phyloP scores from a whole-genome alignment of 2,329 filamentous ascomycete genomes.

The Claviceps cyperi region DNA sequence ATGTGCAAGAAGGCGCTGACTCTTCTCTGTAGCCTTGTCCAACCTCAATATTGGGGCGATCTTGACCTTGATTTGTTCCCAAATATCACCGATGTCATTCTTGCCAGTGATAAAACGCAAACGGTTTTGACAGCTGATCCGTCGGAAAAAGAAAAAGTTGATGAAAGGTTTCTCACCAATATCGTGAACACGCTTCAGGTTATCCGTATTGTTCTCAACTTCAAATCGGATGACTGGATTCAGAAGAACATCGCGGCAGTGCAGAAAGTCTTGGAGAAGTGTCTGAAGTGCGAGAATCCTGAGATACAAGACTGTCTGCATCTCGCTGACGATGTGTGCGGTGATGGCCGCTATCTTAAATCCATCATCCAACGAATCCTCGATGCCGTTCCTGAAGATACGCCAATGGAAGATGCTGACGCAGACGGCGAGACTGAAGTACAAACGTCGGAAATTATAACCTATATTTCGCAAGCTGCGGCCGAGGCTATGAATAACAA shows the following conservation, averaged over 20 bases:
- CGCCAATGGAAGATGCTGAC: conserved; percentile 57
- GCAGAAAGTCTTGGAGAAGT: conserved; percentile 82
- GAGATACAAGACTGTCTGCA: conserved; percentile 92
- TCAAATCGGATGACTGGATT: conserved; percentile 85
- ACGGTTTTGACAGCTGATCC: conserved; percentile 44
- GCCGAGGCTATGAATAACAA: conserved; percentile 72
- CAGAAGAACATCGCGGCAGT: conserved; percentile 60
- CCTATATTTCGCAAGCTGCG: conserved; percentile 70
- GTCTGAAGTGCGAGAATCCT: conserved; percentile 71
- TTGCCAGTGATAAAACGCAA: conserved; percentile 65
- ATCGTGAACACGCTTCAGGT: conserved; percentile 93
- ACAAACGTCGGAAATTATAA: conserved; percentile 74
- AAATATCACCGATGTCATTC: conserved; percentile 74
- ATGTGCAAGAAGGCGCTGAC: conserved; percentile 75
- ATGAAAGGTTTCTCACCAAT: conserved; percentile 70
- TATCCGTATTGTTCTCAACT: conserved; percentile 74
- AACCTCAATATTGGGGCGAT: conserved; percentile 81
- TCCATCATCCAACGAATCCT: conserved; percentile 71
- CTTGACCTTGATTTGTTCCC: conserved; percentile 83
- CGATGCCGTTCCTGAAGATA: conserved; percentile 71
- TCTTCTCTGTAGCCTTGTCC: conserved; percentile 70
- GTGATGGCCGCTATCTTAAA: conserved; percentile 55
- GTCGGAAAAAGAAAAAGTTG: conserved; percentile 54
- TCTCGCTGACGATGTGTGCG: conserved; percentile 51
- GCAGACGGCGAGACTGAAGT: conserved; percentile 73